Percentiles rank a stretch among this genome's conserved stretches.
phyloP scores from a whole-genome alignment of 805 yeast genomes.

The Saccharomycopsis sp. region DNA sequence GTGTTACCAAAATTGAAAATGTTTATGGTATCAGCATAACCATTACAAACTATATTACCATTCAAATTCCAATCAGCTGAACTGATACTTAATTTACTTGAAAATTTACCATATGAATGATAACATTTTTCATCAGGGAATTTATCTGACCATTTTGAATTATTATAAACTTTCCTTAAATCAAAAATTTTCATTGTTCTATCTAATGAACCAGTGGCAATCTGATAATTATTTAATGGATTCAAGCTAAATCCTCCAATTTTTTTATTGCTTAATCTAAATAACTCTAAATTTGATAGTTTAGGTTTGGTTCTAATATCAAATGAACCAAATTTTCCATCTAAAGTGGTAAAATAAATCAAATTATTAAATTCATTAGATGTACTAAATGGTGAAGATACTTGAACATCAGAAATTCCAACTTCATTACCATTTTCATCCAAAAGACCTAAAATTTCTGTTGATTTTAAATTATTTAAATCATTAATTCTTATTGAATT shows the following conservation, averaged over 20 bases:
- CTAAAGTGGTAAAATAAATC: slow-evolving; percentile 64
- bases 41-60: slow-evolving; percentile 74
- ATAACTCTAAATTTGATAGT: slow-evolving; percentile 26
- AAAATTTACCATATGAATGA: slow-evolving; percentile 33
- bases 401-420: slow-evolving; percentile 63
- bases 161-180: slow-evolving; percentile 39
- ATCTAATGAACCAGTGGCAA: slow-evolving; percentile 86
- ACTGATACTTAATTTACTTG: slow-evolving; percentile 72
- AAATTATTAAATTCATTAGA: slow-evolving; percentile 35
- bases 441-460: slow-evolving; percentile 48
- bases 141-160: slow-evolving; percentile 43
- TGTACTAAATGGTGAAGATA: slow-evolving; percentile 2
- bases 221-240: slow-evolving; percentile 51
- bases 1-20: slow-evolving; percentile 46
- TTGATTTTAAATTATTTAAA: slow-evolving; percentile 45
- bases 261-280: slow-evolving; percentile 75
- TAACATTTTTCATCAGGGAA: slow-evolving; percentile 30
- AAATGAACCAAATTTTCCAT: slow-evolving; percentile 68
- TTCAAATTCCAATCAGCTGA: slow-evolving; percentile 73
- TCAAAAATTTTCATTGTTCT: slow-evolving; percentile 85
- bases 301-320: slow-evolving; percentile 49
- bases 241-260: slow-evolving; percentile 83
- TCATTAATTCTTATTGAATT: slow-evolving; percentile 75
- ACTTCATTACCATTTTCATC: slow-evolving; percentile 42
- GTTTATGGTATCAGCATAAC: slow-evolving; percentile 79